phyloP scores from a whole-genome alignment of 2,329 filamentous ascomycete genomes.

The Aureobasidium namibiae region DNA sequence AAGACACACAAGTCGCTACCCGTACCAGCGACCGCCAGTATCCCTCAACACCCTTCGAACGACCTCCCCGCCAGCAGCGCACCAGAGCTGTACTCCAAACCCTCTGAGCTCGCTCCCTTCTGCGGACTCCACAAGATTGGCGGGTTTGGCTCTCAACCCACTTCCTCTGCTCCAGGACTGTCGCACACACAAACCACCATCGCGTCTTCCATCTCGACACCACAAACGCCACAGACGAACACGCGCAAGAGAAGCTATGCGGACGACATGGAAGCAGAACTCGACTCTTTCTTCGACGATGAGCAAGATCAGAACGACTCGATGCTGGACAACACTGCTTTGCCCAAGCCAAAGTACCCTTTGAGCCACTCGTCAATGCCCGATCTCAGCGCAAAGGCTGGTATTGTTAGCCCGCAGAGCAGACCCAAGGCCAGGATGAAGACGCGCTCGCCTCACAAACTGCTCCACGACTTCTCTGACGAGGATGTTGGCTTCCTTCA shows the following conservation, averaged over 20 bases:
- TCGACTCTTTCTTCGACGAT: conserved; percentile 27
- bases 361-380: conserved; percentile 10
- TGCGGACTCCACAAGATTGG: conserved; percentile 73
- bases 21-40: not conserved
- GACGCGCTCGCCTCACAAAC: not conserved
- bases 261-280: conserved; percentile 28
- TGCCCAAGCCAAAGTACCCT: not conserved
- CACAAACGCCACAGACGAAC: not conserved
- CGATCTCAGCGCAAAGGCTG: not conserved
- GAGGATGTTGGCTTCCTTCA: conserved; percentile 11
- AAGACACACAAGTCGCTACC: conserved; percentile 55
- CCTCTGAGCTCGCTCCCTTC: conserved; percentile 65
- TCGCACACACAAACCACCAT: conserved; percentile 29
- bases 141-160: conserved; percentile 54
- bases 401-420: not conserved
- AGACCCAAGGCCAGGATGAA: conserved; percentile 12
- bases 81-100: conserved; percentile 5
- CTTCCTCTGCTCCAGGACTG: conserved; percentile 23
- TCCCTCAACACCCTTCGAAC: not conserved
- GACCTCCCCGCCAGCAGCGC: not conserved
- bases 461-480: not conserved
- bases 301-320: conserved; percentile 1
- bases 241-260: conserved; percentile 27
- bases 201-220: conserved; percentile 31
- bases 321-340: not conserved